These are phyloP conservation scores for Acanthamoeba royreba DNA, from an alignment of 208 protist species.

Conservation along the genomic window DNA sequence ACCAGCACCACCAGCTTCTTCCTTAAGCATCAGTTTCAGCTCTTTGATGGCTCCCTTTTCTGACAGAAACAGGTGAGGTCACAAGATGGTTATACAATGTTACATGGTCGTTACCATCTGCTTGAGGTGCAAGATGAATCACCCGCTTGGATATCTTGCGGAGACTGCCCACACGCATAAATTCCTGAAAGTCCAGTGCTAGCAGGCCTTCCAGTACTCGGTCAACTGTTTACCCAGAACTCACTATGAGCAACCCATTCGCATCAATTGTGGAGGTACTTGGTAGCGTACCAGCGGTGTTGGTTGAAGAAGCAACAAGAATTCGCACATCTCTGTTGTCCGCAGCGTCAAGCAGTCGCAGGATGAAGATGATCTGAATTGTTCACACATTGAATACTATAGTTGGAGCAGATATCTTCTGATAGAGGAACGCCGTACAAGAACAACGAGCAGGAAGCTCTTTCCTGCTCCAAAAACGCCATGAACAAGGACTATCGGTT, in stretches of 20 bases:
- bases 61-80: background rate
- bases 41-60: background rate
- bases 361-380: conserved; percentile 62
- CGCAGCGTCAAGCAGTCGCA: background rate
- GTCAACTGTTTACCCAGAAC: too few relatives aligned
- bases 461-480: conserved; percentile 82
- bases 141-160: conserved; percentile 78
- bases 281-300: conserved; percentile 64
- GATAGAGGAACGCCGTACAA: background rate
- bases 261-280: too few relatives aligned
- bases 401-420: too few relatives aligned
- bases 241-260: background rate
- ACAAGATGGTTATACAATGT: too few relatives aligned
- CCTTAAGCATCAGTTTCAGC: conserved; percentile 31
- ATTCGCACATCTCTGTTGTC: conserved; percentile 53
- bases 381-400: too few relatives aligned
- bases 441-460: conserved; percentile 56
- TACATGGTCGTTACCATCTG: too few relatives aligned
- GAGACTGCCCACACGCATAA: conserved; percentile 76
- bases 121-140: conserved; percentile 56
- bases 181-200: conserved; percentile 62
- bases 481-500: conserved; percentile 70
- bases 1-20: background rate
- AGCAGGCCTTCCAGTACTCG: conserved; percentile 72
- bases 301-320: conserved; percentile 73